These are phyloP conservation scores for Phycomyces blakesleeanus DNA, from an alignment of 192 early-diverging fungal species.

Conservation along the genomic window DNA sequence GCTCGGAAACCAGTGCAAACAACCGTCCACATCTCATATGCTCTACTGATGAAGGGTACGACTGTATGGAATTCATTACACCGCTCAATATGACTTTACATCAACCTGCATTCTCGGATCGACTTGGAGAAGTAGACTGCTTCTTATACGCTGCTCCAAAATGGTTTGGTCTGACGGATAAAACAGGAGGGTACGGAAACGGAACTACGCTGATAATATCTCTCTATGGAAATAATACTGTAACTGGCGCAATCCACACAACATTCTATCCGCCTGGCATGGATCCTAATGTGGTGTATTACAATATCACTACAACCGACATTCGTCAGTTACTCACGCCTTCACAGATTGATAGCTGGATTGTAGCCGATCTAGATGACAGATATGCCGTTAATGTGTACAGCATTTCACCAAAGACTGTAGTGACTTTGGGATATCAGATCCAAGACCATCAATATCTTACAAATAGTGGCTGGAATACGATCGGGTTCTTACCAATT, in stretches of 20 bases:
- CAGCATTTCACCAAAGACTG: constrained; percentile 20
- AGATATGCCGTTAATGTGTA: constrained; percentile 11
- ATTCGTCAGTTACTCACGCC: neutral
- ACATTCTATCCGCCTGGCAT: constrained; percentile 25
- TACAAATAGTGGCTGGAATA: constrained; percentile 24
- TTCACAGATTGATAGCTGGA: constrained; percentile 11
- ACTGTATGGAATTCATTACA: constrained; percentile 12
- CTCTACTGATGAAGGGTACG: constrained; percentile 21
- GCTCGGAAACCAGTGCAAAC: neutral
- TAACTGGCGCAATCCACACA: constrained; percentile 14
- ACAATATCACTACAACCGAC: constrained; percentile 7
- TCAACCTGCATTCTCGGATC: constrained; percentile 16
- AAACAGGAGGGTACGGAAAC: constrained; percentile 13
- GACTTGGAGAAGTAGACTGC: constrained; percentile 16
- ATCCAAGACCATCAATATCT: constrained; percentile 23
- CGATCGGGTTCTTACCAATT: constrained; percentile 28
- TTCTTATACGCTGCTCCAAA: constrained; percentile 20
- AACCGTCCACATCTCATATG: constrained; percentile 10
- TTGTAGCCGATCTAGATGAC: constrained; percentile 16
- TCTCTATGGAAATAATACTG: constrained; percentile 13
- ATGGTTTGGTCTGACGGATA: constrained; percentile 16
- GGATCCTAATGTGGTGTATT: constrained; percentile 24
- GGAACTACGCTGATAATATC: constrained; percentile 20
- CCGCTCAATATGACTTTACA: constrained; percentile 15
- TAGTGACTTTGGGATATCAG: constrained; percentile 16